These are phyloP conservation scores for Oidiodendron maius DNA, from an alignment of 495 filamentous ascomycete genomes.

Conservation along the genomic window DNA sequence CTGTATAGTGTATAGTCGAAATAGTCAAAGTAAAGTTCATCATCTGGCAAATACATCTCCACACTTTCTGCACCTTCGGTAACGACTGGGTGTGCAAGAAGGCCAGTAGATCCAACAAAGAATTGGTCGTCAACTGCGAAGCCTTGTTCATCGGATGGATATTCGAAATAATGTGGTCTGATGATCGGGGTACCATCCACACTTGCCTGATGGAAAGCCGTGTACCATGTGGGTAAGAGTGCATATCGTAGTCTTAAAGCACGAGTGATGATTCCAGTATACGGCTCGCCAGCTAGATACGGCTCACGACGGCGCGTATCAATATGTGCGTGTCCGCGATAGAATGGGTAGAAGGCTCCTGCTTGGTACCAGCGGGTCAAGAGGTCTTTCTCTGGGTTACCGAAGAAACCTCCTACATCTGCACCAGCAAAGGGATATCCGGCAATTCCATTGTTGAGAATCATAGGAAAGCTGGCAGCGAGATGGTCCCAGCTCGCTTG, in stretches of 20 bases:
- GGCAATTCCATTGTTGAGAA: constrained; percentile 83
- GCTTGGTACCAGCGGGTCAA: constrained; percentile 94
- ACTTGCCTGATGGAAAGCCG: constrained; percentile 85
- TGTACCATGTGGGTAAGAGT: constrained; percentile 92
- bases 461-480: constrained; percentile 79
- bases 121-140: constrained; percentile 90
- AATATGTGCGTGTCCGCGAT: constrained; percentile 96
- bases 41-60: constrained; percentile 80
- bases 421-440: constrained; percentile 94
- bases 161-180: constrained; percentile 84
- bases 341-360: constrained; percentile 97
- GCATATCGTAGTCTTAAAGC: constrained; percentile 85
- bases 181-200: constrained; percentile 80
- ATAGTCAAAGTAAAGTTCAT: constrained; percentile 89
- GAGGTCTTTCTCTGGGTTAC: constrained; percentile 88
- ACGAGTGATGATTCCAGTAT: constrained; percentile 77
- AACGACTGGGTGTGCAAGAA: constrained; percentile 84
- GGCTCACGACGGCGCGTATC: constrained; percentile 92
- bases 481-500: constrained; percentile 91
- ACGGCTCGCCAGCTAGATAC: constrained; percentile 79
- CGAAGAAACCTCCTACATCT: constrained; percentile 97
- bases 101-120: constrained; percentile 78
- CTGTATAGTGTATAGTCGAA: constrained; percentile 73
- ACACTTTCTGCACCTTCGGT: constrained; percentile 64
- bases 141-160: constrained; percentile 79